Base-by-base conservation (phyloP, 441 rosid species). In the Brassica balearica region DNA sequence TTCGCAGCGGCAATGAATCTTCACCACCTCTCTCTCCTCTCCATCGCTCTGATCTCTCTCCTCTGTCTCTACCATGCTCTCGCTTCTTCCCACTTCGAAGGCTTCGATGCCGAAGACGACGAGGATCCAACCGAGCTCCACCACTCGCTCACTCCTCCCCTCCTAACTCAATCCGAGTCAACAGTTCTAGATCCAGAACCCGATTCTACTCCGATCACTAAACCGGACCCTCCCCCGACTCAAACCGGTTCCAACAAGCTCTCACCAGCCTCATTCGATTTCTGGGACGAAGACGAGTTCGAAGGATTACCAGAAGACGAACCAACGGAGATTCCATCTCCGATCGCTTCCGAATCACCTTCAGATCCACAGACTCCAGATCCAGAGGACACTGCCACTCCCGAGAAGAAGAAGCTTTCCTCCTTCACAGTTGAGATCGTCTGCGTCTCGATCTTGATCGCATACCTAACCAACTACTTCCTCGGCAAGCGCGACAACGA, bases 241-340 rank as follows among this genome's bases (percentile, higher is more conserved):
- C 68, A 63, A 23, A 58, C 86, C 9, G 87, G 75, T 71, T 61
- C 85, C 9, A 58, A 77, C 48, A 84, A 69, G 58, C 85, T 80
- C 34, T 71, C 89, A 0, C 53, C 87, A 6, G 34, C 82, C 12
- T 71, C 90, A 2, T 88, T 93, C 69, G 98, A 92, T 25, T 90
- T 82, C 84, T 95, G 98, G 99, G 98, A 95, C 70, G 99, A 95
- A 68, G 99, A 95, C 61, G 98, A 95, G 80, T 95, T 95, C 82
- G 99, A 95, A 63, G 99, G 99, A 5, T 79, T 93, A 7, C 98
- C 96, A 1, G 56, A 75, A 10, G 85, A 84, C 2, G 81, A 80
- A 1, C 68, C 82, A 9, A 34, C 69, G 19, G 4, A 1, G n/a
- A 63, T 12, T 48, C 2, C 5, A n/a, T n/a, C 55, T 59, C 75